Evolutionary conservation across 2,329 filamentous ascomycete genomes (phyloP).

Genomic region (Diaporthe caulivora): DNA sequence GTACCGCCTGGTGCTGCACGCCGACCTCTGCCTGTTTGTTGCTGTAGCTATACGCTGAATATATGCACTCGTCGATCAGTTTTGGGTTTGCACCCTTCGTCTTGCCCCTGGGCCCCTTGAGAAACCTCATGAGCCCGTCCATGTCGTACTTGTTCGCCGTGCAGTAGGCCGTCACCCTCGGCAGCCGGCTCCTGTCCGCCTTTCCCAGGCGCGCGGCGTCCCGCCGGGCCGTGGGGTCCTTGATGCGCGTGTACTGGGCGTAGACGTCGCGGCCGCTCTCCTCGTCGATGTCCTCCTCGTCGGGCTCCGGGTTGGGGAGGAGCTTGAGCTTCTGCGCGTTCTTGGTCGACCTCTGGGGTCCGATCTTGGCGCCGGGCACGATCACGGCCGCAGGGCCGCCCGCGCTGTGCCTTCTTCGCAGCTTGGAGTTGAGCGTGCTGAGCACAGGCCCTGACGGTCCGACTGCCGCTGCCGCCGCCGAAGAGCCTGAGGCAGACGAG

Average conservation of each 20-base stretch:
- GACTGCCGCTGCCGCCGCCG: slow-evolving; percentile 42
- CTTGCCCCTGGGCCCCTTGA: slow-evolving; percentile 83
- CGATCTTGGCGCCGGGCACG: slow-evolving; percentile 76
- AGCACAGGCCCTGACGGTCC: slow-evolving; percentile 70
- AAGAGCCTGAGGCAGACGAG: slow-evolving; percentile 48
- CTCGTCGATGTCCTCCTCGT: slow-evolving; percentile 82
- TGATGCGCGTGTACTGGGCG: slow-evolving; percentile 97
- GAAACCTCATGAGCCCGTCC: slow-evolving; percentile 88
- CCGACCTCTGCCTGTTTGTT: slow-evolving; percentile 53
- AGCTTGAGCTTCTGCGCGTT: slow-evolving; percentile 97
- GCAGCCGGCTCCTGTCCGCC: slow-evolving; percentile 87
- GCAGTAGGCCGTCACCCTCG: slow-evolving; percentile 95
- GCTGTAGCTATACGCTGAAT: slow-evolving; percentile 89
- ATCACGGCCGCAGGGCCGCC: slow-evolving; percentile 73
- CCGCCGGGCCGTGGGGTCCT: slow-evolving; percentile 91
- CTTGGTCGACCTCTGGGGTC: slow-evolving; percentile 93
- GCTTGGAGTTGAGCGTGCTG: slow-evolving; percentile 86
- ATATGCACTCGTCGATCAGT: slow-evolving; percentile 97
- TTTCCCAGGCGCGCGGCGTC: slow-evolving; percentile 95
- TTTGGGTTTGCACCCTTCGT: slow-evolving; percentile 87
- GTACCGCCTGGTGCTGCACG: slow-evolving; percentile 46
- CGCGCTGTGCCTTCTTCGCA: slow-evolving; percentile 87
- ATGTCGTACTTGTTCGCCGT: slow-evolving; percentile 93
- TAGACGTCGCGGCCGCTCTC: slow-evolving; percentile 97
- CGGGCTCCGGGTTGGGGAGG: slow-evolving; percentile 89